Percentiles rank a stretch among this genome's conserved stretches.
phyloP scores from a whole-genome alignment of 2,329 filamentous ascomycete genomes.

The Paecilomyces sp. region DNA sequence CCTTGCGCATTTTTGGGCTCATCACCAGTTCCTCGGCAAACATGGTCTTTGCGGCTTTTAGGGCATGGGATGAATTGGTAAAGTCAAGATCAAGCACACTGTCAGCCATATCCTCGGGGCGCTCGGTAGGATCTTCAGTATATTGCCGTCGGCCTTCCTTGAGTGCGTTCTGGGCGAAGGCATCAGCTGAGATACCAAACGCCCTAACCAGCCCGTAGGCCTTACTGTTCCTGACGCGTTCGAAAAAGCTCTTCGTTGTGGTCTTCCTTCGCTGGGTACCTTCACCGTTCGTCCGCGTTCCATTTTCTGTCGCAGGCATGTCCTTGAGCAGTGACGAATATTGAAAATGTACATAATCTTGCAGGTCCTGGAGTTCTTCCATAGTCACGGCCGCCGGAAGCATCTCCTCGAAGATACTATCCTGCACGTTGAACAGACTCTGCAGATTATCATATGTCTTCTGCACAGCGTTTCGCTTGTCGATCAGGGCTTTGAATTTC shows the following conservation, averaged over 20 bases:
- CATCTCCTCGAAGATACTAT: slow-evolving; percentile 74
- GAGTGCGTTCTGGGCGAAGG: slow-evolving; percentile 78
- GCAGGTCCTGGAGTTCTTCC: slow-evolving; percentile 92
- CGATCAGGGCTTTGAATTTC: slow-evolving; percentile 86
- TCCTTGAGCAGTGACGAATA: slow-evolving; percentile 82
- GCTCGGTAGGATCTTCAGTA: slow-evolving; percentile 73
- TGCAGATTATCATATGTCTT: slow-evolving; percentile 71
- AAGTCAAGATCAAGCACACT: slow-evolving; percentile 66
- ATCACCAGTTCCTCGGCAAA: slow-evolving; percentile 85
- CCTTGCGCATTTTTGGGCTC: slow-evolving; percentile 83
- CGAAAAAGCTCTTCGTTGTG: slow-evolving; percentile 71
- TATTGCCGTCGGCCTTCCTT: slow-evolving; percentile 71
- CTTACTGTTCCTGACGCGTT: slow-evolving; percentile 73
- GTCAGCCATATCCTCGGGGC: slow-evolving; percentile 83
- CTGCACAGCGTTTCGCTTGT: slow-evolving; percentile 82
- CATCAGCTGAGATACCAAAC: slow-evolving; percentile 83
- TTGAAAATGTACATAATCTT: slow-evolving; percentile 94
- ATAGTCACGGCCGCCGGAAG: slow-evolving; percentile 73
- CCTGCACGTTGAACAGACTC: slow-evolving; percentile 57
- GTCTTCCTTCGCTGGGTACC: slow-evolving; percentile 72
- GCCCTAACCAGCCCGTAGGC: slow-evolving; percentile 78
- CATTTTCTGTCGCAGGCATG: slow-evolving; percentile 48
- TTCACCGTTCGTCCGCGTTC: slow-evolving; percentile 45
- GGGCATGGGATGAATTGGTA: slow-evolving; percentile 64
- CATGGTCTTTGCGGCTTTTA: slow-evolving; percentile 75